These are phyloP conservation scores for Fusarium burgessii DNA, from an alignment of 2,329 filamentous ascomycete genomes.

Conservation along the genomic window DNA sequence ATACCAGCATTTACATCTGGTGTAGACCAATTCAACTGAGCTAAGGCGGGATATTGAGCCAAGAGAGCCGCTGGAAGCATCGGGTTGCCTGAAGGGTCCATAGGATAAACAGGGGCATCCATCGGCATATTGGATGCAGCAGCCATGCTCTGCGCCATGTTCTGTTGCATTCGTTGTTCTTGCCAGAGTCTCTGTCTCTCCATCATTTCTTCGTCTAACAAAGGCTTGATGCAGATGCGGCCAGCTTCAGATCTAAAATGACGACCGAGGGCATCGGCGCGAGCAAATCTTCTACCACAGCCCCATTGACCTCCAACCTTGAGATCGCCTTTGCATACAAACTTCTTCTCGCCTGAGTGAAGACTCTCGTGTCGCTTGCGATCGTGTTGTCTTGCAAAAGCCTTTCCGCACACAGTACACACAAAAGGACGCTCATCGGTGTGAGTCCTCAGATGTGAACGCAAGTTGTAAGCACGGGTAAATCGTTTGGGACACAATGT, in stretches of 20 bases:
- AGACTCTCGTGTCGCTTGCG: conserved; percentile 96
- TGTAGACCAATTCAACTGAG: conserved; percentile 84
- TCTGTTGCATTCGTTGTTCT: conserved; percentile 77
- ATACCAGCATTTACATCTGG: conserved; percentile 75
- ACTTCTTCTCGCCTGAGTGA: conserved; percentile 98
- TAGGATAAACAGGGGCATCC: conserved; percentile 67
- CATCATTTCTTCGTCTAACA: conserved; percentile 91
- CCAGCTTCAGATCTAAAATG: conserved; percentile 97
- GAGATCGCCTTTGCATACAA: conserved; percentile 93
- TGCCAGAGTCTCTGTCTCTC: conserved; percentile 82
- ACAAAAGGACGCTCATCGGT: conserved; percentile 98
- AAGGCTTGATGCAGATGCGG: conserved; percentile 95
- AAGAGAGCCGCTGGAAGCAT: conserved; percentile 87
- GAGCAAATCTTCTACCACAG: conserved; percentile 91
- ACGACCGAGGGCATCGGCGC: conserved; percentile 91
- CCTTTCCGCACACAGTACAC: conserved; percentile 96
- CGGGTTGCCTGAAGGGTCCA: conserved; percentile 70
- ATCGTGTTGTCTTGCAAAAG: conserved; percentile 96
- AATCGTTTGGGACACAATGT: conserved; percentile 94
- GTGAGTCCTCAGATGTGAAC: conserved; percentile 94
- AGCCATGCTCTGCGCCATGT: conserved; percentile 70
- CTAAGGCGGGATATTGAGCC: conserved; percentile 93
- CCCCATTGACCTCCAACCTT: conserved; percentile 89
- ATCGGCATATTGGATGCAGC: conserved; percentile 67
- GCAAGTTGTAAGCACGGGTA: conserved; percentile 94